Conservation (phyloP, 331 rosid species). For the Pyracantha coccinea region DNA sequence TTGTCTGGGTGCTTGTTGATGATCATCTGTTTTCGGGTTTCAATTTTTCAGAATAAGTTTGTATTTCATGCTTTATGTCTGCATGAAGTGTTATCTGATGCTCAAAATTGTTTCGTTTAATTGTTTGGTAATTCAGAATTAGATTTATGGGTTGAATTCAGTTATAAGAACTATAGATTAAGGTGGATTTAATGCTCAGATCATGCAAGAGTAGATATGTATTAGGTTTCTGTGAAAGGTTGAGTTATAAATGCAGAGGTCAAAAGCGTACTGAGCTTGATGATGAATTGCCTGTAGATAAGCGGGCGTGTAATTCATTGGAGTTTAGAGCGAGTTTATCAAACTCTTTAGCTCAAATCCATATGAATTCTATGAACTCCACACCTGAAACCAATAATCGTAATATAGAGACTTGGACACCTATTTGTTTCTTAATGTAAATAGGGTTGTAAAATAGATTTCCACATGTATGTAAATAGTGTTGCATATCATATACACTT, state of each 20-base stretch:
- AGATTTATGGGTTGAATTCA: not conserved
- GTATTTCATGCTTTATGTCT: not conserved
- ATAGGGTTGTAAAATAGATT: no score
- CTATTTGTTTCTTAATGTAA: no score
- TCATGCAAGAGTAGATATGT: conserved; percentile 19
- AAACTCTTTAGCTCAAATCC: conserved; percentile 51
- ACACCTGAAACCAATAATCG: conserved; percentile 50
- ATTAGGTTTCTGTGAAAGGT: conserved; percentile 14
- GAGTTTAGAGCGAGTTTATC: conserved; percentile 90
- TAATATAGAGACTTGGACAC: conserved; percentile 66
- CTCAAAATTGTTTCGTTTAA: not conserved
- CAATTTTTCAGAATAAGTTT: not conserved
- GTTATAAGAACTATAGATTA: not conserved
- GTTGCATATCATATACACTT: no score
- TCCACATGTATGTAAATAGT: no score
- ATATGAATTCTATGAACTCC: conserved; percentile 33
- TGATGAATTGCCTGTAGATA: conserved; percentile 83
- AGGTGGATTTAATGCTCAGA: conserved; percentile 1
- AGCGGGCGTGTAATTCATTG: conserved; percentile 76
- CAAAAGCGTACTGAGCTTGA: conserved; percentile 77
- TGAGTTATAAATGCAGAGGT: conserved; percentile 66
- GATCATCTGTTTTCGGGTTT: not conserved
- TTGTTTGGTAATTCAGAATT: not conserved
- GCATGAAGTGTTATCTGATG: not conserved
- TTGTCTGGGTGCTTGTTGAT: not conserved